Evolutionary conservation across 2,329 filamentous ascomycete species (phyloP).

Genomic region (Fusarium bactridioides): DNA sequence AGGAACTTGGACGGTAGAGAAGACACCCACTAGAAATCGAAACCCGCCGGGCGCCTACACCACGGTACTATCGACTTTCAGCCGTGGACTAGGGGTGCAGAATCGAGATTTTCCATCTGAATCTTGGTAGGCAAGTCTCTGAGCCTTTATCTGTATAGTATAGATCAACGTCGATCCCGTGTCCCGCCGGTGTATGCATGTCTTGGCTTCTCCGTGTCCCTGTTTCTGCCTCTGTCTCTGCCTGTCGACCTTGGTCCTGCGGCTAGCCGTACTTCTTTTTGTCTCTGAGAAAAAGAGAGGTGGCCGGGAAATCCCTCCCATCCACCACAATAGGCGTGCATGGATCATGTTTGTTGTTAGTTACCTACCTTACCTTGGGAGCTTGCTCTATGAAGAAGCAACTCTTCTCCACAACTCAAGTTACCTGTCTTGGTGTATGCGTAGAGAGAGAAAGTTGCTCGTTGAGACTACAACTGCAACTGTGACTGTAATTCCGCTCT

Average conservation of each 20-base stretch:
- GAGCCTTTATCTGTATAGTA: slow-evolving; percentile 13
- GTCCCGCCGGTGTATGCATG: slow-evolving; percentile 5
- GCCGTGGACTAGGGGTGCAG: neutral
- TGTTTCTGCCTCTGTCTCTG: neutral
- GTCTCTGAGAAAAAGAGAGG: neutral
- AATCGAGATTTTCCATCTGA: slow-evolving; percentile 42
- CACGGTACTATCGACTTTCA: neutral
- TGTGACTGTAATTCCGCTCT: neutral
- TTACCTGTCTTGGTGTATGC: neutral
- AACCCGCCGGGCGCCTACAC: neutral
- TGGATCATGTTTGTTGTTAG: neutral
- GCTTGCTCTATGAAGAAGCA: neutral
- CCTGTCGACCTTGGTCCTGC: neutral
- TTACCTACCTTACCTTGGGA: neutral
- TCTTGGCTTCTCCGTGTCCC: slow-evolving; percentile 8
- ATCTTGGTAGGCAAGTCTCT: slow-evolving; percentile 26
- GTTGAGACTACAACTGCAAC: neutral
- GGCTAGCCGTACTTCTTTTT: neutral
- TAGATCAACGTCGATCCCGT: slow-evolving; percentile 39
- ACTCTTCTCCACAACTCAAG: neutral
- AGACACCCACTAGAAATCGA: neutral
- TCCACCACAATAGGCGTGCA: neutral
- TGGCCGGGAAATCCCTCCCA: neutral
- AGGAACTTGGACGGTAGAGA: neutral
- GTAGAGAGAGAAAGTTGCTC: neutral